phyloP scores from a whole-genome alignment of 805 yeast species.

The Yamadazyma laniorum region DNA sequence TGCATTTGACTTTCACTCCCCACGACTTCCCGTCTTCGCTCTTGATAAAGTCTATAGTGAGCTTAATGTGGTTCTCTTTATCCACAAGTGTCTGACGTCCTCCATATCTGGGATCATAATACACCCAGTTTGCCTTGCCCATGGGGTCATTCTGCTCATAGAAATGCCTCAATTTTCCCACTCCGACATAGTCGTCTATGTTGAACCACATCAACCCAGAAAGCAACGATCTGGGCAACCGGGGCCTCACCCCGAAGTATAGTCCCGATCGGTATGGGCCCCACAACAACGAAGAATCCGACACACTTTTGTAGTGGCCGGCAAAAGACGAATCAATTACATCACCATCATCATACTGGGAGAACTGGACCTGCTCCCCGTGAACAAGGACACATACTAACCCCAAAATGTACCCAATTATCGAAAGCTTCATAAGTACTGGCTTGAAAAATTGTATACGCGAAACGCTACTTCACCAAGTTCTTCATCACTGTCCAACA shows the following conservation, averaged over 20 bases:
- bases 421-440: background rate
- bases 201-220: constrained; percentile 90
- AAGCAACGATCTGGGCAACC: constrained; percentile 70
- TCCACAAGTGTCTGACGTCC: constrained; percentile 79
- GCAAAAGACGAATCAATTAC: constrained; percentile 14
- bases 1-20: constrained; percentile 73
- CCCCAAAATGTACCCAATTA: background rate
- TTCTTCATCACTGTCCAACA: too few relatives aligned
- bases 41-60: constrained; percentile 76
- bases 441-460: too few relatives aligned
- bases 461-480: too few relatives aligned
- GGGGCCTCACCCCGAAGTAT: constrained; percentile 83
- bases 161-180: constrained; percentile 63
- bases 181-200: constrained; percentile 52
- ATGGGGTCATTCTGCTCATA: constrained; percentile 73
- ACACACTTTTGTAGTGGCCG: constrained; percentile 17
- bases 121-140: constrained; percentile 78
- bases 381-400: background rate
- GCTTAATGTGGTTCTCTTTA: constrained; percentile 54
- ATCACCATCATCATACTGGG: constrained; percentile 51
- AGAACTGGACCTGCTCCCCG: constrained; percentile 17
- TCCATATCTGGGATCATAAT: constrained; percentile 83
- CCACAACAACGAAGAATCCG: constrained; percentile 53
- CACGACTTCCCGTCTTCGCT: constrained; percentile 68
- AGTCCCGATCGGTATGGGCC: constrained; percentile 89